Percentiles rank a stretch among this genome's conserved stretches.
Conservation (phyloP, 2,329 filamentous ascomycete species). For the Albifimbria verrucaria region DNA sequence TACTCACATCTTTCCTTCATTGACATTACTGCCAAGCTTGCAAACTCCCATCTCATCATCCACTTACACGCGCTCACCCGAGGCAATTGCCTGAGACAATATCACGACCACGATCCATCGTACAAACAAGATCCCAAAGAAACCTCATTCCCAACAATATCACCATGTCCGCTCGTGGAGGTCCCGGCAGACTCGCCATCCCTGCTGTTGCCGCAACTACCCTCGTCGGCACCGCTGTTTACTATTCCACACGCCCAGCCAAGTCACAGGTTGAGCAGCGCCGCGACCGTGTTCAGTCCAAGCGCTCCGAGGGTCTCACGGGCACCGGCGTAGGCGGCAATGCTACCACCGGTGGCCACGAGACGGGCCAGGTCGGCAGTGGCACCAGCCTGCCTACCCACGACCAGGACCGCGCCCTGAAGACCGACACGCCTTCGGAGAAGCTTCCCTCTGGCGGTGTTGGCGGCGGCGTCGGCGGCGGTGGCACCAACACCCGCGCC, state of each 20-base stretch:
- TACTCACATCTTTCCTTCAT: too few species aligned
- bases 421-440: conserved; percentile 23
- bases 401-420: conserved; percentile 14
- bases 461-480: conserved; percentile 27
- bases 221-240: conserved; percentile 19
- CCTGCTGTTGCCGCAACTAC: conserved; percentile 15
- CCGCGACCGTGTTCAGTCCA: conserved; percentile 19
- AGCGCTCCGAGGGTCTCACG: conserved; percentile 25
- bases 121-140: too few species aligned
- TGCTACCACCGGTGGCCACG: conserved; percentile 25
- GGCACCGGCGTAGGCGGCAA: conserved; percentile 30
- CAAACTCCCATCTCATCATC: too few species aligned
- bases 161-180: neutral
- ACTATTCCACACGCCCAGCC: conserved; percentile 13
- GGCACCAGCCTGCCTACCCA: conserved; percentile 7
- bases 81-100: neutral
- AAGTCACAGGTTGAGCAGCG: conserved; percentile 13
- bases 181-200: neutral
- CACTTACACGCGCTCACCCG: neutral
- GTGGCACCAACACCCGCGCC: conserved; percentile 22
- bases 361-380: conserved; percentile 17
- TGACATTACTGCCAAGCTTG: too few species aligned
- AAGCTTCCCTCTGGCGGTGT: conserved; percentile 29
- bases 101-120: too few species aligned
- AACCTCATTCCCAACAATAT: neutral